Base-by-base conservation (phyloP, 2,329 filamentous ascomycete species). In the Tricladium varicosporioides region DNA sequence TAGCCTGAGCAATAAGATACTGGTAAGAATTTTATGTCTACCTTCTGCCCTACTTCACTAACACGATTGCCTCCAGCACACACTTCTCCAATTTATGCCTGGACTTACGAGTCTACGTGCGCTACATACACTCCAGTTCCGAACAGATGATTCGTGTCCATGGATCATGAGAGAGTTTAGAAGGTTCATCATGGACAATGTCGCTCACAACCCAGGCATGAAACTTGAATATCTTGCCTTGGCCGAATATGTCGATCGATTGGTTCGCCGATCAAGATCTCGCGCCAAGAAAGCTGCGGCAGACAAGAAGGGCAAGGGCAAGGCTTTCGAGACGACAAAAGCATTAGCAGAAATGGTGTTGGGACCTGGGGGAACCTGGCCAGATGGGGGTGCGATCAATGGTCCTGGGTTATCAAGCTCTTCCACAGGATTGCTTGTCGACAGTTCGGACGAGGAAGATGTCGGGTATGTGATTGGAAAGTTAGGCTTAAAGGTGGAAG, bases 221-320 rank as follows among this genome's bases (percentile, higher is more conserved):
- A 80, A 80, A 63, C 73, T 87, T 2, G 80, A 85, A 65, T 86
- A 80, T 74, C 71, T 87, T 15, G 79, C 81, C 5, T 77, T 85
- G 45, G 79, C 75, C 14, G 70, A 78, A 9, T 73, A 72, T 0
- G 76, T 81, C 4, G 78, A 82, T 33, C 75, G 76, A 16, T 74
- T 85, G 15, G 67, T 80, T 19, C 61, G 52, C 65, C 71, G 5
- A 69, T 33, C 56, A 15, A 53, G 75, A 58, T 18, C 45, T 22
- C 53, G 64, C 40, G 33, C 54, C 27, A 63, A 66, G 22, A 65
- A 68, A 51, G 16, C 19, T 5, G 22, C 42, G 10, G 43, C 18
- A 22, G 69, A 67, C 51, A 65, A 61, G 16, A 65, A 66, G 36
- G 60, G 63, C 36, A 59, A 73, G 62, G 59, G 65, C 56, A 49